Percentiles rank a stretch among this genome's conserved stretches.
Conservation (phyloP, 2,329 filamentous ascomycete species). For the Xylaria sp. region DNA sequence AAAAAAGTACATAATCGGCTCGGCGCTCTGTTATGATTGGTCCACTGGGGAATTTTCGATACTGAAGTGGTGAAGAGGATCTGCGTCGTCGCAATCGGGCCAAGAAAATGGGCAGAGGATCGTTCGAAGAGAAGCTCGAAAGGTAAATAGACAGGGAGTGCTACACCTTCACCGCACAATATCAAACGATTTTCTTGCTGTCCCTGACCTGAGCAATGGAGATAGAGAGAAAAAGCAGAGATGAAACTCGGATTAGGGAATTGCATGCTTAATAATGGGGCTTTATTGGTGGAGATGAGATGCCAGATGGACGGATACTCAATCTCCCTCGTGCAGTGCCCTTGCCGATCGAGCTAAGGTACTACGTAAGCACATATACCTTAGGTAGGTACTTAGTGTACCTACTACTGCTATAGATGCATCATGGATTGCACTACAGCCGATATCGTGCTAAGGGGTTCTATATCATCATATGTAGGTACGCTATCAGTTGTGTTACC, state of each 20-base stretch:
- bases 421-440: background rate
- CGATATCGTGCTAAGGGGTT: background rate
- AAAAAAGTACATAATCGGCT: slow-evolving; percentile 13
- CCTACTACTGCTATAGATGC: background rate
- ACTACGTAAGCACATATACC: background rate
- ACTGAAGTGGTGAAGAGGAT: slow-evolving; percentile 14
- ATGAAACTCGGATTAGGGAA: slow-evolving; percentile 12
- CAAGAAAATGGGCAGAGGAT: slow-evolving; percentile 32
- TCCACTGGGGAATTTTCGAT: slow-evolving; percentile 10
- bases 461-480: background rate
- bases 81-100: slow-evolving; percentile 20
- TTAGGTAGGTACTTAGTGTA: too few relatives aligned
- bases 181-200: slow-evolving; percentile 17
- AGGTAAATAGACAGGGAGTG: background rate
- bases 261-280: slow-evolving; percentile 18
- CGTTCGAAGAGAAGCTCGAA: slow-evolving; percentile 19
- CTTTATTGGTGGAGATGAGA: slow-evolving; percentile 20
- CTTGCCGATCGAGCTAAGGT: slow-evolving; percentile 2
- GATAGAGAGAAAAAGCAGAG: background rate
- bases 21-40: slow-evolving; percentile 23
- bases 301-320: slow-evolving; percentile 30
- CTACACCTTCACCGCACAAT: background rate
- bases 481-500: slow-evolving; percentile 5
- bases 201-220: background rate
- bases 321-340: slow-evolving; percentile 7